Base-by-base conservation (phyloP, 805 yeast species). In the Lipomyces sp. region DNA sequence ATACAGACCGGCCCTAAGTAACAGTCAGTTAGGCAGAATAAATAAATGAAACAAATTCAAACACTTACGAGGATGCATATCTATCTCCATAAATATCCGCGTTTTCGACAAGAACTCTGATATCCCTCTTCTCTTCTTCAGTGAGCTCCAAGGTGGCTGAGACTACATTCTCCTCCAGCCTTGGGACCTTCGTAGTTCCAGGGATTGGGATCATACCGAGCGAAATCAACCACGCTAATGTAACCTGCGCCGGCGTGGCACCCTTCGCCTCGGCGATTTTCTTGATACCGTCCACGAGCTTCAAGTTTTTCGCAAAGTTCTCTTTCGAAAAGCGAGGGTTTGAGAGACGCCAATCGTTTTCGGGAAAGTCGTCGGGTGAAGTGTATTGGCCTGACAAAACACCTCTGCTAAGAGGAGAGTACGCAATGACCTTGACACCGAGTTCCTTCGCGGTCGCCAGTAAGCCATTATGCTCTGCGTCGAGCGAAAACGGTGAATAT, bases 341-440 rank as follows among this genome's bases (percentile, higher is more conserved):
- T 36, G 79, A 59, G 16, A 59, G 58, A 57, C 88, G 74, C 51
- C 80, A 56, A 61, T 84, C 93, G 38, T 78, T 82, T 39, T 72
- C 71, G 11, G 82, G 78, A 44, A 57, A 48, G 19, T 79, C 82
- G 0, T 66, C 61, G 21, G 68, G 60, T 4, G 75, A 67, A 23
- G 68, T 79, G 46, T 81, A 68, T 31, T 62, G 55, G 49, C 93
- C 95, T 2, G 91, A 82, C 47, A 89, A 73, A 53, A 83, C 70
- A 1, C 96, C 96, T 61, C 86, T 76, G 10, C 89, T 83, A 47
- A 89, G 73, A 28, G 96, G 96, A 28, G 95, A 84, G 68, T 89
- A 89, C 24, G 89, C 86, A 50, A 86, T 72, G 28, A 86, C 72
- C 13, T 91, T 84, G 49, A 89, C 77, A 14, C 73, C 73, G 31